Base-by-base conservation (phyloP, 108 stramenopile species). In the Thalassiosira profunda region DNA sequence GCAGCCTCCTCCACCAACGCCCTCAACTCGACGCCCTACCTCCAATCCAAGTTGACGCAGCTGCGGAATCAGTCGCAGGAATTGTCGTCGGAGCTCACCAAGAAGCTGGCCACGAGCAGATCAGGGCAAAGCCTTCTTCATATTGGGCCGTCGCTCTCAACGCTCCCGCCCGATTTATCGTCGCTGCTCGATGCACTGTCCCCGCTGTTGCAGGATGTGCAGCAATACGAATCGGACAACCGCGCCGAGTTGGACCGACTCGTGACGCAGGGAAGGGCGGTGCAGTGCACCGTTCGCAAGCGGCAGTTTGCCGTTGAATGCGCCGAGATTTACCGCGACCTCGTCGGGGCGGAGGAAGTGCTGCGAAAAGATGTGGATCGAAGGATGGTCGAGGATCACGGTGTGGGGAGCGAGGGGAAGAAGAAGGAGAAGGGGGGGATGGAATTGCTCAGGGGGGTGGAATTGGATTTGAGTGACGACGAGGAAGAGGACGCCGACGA, bases 61-160 rank as follows among this genome's bases (percentile, higher is more conserved):
- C 68, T 93, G 21, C 75, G 70, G 12, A 70, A 67, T 8, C 72
- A 87, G 61, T 87, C 91, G 23, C 73, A 82, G 51, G 55, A 84
- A 33, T 87, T 89, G n/a, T 83, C 81, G 48, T 81, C 85, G 44
- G 62, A 82, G 26, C 74, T 95, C 6, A 95, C 94, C 8, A 80
- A 86, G 44, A 88, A 86, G 42, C 82, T 95, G 21, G 91, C 94
- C 48, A 84, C 89, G 0, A 91, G 90, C 3, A 89, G 87, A 45
- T 91, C 91, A 1, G 94, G 94, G 42, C 94, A 92, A 46, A 81
- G 86, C 24, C 68, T 95, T 10, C 67, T 95, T 14, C 89, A 95
- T 72, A 91, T 95, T 58, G 89, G 94, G 10, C 86, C 88, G 5
- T 76, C 75, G 24, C 63, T 95, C 10, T 83, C 79, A 11, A 82